Percentiles rank a stretch among this genome's conserved stretches.
Conservation (phyloP, 202 grass and related monocot species). For the Hordeum pubiflorum region DNA sequence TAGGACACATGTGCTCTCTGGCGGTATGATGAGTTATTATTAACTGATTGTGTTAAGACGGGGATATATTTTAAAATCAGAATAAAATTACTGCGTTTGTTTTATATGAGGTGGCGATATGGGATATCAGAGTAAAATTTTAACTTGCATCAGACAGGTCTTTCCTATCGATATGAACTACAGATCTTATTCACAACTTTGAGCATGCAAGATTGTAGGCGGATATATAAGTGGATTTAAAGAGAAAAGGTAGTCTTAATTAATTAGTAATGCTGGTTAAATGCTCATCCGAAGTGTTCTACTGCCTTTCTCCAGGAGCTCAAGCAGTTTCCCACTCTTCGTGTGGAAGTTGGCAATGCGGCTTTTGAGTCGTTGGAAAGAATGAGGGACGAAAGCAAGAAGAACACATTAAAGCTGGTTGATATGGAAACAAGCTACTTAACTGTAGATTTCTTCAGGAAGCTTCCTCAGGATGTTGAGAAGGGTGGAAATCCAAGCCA, state of each 20-base stretch:
- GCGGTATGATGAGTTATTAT: background rate
- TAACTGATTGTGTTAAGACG: background rate
- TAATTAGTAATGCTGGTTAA: background rate
- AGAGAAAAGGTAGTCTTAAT: background rate
- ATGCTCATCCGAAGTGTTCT: slow-evolving; percentile 6
- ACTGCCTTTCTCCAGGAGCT: slow-evolving; percentile 53
- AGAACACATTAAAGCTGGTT: slow-evolving; percentile 87
- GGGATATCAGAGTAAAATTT: background rate
- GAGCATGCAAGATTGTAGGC: background rate
- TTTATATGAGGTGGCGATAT: background rate
- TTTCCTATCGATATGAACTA: background rate
- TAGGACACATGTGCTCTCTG: background rate
- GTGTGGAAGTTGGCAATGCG: slow-evolving; percentile 77
- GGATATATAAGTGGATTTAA: background rate
- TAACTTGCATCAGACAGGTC: background rate
- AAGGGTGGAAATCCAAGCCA: slow-evolving; percentile 97
- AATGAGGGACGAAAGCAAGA: slow-evolving; percentile 99
- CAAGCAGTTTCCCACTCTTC: slow-evolving; percentile 89
- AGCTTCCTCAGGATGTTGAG: slow-evolving; percentile 95
- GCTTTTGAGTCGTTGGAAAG: slow-evolving; percentile 92
- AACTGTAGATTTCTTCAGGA: slow-evolving; percentile 97
- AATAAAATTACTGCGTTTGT: background rate
- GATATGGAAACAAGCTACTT: slow-evolving; percentile 98
- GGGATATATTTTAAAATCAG: background rate
- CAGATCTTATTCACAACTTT: background rate